Percentiles rank a stretch among this genome's conserved stretches.
Evolutionary conservation across 2,329 filamentous ascomycete species (phyloP).

Genomic region (Didymella pomorum): DNA sequence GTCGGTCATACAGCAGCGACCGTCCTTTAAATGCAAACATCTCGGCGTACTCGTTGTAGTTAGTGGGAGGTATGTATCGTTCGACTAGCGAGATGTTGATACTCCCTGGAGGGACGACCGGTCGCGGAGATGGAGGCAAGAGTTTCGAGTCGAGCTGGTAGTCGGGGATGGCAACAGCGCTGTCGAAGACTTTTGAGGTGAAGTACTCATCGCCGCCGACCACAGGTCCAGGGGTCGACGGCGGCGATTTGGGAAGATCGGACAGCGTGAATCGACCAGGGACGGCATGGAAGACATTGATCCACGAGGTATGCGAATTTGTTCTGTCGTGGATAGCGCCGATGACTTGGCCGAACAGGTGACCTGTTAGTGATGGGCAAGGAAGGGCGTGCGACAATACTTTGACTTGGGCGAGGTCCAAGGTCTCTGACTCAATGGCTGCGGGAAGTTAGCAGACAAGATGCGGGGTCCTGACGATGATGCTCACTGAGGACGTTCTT

Average conservation of each 20-base stretch:
- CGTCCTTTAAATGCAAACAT: conserved; percentile 62
- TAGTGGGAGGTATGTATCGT: conserved; percentile 71
- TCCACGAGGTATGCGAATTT: conserved; percentile 63
- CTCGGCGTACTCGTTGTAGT: conserved; percentile 64
- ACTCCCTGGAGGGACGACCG: conserved; percentile 66
- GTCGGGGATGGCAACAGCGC: conserved; percentile 65
- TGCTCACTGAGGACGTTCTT: conserved; percentile 47
- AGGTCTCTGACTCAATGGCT: conserved; percentile 46
- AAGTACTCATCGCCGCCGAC: conserved; percentile 68
- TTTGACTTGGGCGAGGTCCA: conserved; percentile 57
- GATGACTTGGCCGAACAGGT: conserved; percentile 64
- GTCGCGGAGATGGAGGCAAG: conserved; percentile 61
- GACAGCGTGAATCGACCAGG: conserved; percentile 68
- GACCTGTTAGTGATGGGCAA: conserved; percentile 59
- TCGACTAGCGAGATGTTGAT: conserved; percentile 69
- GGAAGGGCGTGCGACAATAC: conserved; percentile 69
- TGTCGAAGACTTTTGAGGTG: conserved; percentile 67
- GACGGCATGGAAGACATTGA: conserved; percentile 70
- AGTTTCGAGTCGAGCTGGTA: conserved; percentile 64
- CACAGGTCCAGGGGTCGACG: conserved; percentile 63
- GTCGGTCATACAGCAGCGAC: conserved; percentile 67
- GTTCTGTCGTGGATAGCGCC: conserved; percentile 63
- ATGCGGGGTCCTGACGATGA: not conserved
- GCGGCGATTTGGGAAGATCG: conserved; percentile 69
- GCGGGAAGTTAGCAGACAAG: conserved; percentile 19